Conservation (phyloP, 805 yeast genomes). For the Saturnispora saitoi region DNA sequence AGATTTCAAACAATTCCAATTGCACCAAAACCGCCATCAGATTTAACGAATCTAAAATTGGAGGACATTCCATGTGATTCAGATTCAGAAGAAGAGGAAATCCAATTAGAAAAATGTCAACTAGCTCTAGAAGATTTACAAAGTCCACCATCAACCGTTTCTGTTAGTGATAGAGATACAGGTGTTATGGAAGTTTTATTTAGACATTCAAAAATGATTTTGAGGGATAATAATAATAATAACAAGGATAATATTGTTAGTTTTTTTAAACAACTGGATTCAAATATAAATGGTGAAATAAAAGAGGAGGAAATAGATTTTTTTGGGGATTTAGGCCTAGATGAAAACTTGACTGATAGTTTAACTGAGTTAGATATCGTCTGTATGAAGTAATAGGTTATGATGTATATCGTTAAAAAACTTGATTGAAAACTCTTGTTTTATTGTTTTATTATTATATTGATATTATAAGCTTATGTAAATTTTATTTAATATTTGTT, state of each 20-base stretch:
- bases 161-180: background rate
- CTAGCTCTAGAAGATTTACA: background rate
- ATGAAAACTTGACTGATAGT: background rate
- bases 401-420: background rate
- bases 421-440: background rate
- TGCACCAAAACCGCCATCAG: background rate
- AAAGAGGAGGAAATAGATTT: slow-evolving; percentile 1
- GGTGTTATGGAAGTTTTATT: background rate
- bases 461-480: background rate
- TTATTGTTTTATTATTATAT: background rate
- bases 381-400: too few relatives aligned
- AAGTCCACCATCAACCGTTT: background rate
- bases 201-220: background rate
- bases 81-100: background rate
- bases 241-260: background rate
- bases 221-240: background rate
- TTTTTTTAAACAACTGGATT: background rate
- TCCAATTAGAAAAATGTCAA: background rate
- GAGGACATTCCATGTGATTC: slow-evolving; percentile 1
- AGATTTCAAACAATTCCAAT: slow-evolving; percentile 1
- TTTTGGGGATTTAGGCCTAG: slow-evolving; percentile 5
- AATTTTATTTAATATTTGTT: too few relatives aligned
- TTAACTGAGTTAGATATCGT: background rate
- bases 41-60: background rate
- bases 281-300: background rate